phyloP scores from a whole-genome alignment of 2,329 filamentous ascomycete genomes.

The Fusarium lyarnte region DNA sequence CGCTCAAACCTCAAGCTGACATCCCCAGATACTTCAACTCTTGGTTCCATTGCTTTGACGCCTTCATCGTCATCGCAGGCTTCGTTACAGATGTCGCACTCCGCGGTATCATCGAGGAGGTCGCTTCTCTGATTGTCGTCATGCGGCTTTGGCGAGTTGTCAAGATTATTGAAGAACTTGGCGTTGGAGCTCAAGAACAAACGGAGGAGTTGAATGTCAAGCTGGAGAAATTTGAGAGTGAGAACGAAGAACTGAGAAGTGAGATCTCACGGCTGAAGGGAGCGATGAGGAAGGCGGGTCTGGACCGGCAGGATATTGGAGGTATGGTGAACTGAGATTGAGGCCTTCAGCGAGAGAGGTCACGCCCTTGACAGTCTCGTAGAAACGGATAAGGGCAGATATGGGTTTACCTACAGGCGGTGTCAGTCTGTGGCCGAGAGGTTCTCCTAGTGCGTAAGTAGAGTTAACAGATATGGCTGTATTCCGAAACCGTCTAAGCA shows the following conservation, averaged over 20 bases:
- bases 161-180: slow-evolving; percentile 15
- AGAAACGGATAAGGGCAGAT: background rate
- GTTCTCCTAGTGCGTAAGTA: rapidly evolving
- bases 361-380: rapidly evolving
- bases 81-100: slow-evolving; percentile 8
- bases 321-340: background rate
- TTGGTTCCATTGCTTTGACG: slow-evolving; percentile 13
- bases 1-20: background rate
- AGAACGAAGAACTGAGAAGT: background rate
- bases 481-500: background rate
- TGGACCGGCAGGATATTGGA: background rate
- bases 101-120: slow-evolving; percentile 1
- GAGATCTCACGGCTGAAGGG: background rate
- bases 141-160: slow-evolving; percentile 18
- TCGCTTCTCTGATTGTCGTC: slow-evolving; percentile 11
- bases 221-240: background rate
- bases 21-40: slow-evolving; percentile 1
- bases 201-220: background rate
- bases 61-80: slow-evolving; percentile 7
- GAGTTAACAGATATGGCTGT: background rate
- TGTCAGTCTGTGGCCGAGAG: rapidly evolving
- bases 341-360: rapidly evolving
- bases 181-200: background rate
- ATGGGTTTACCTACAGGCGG: background rate
- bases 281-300: background rate